phyloP scores from a whole-genome alignment of 2,329 filamentous ascomycete genomes.

The Leptodontidium sp. region DNA sequence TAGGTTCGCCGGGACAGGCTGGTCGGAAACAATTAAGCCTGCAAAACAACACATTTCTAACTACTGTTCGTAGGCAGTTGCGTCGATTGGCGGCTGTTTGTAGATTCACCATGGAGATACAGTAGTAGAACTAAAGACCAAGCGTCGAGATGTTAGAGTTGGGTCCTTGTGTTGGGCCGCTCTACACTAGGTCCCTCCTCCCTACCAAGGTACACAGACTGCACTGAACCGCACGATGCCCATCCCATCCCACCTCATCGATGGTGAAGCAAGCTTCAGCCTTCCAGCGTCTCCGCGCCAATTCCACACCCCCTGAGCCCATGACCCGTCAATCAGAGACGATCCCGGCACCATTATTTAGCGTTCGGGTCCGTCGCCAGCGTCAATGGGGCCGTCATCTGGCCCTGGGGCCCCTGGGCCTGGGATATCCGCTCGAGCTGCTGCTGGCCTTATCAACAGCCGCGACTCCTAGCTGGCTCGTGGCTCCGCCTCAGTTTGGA shows the following conservation, averaged over 20 bases:
- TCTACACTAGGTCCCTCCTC: background rate
- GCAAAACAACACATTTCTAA: background rate
- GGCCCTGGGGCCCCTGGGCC: background rate
- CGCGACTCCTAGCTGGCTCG: background rate
- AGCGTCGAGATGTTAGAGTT: background rate
- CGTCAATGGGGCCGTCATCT: conserved; percentile 1
- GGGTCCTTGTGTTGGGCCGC: background rate
- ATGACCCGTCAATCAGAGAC: conserved; percentile 11
- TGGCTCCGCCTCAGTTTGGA: conserved; percentile 11
- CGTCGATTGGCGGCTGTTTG: background rate
- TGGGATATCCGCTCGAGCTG: too few relatives aligned
- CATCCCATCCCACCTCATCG: background rate
- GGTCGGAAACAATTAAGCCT: background rate
- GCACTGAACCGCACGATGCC: background rate
- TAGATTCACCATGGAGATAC: background rate
- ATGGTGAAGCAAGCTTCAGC: conserved; percentile 14
- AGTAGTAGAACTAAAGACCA: background rate
- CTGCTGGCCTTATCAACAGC: conserved; percentile 21
- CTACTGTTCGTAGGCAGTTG: background rate
- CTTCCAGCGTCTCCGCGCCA: conserved; percentile 11
- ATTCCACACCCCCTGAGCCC: background rate
- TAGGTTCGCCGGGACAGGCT: conserved; percentile 9
- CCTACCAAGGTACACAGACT: background rate
- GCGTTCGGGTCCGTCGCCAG: conserved; percentile 11
- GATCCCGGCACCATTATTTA: conserved; percentile 5